Evolutionary conservation across 768 basidiomycete species (phyloP), one percentile per base, ranked within the genome.

Genomic region (Mrakia blollopis): DNA sequence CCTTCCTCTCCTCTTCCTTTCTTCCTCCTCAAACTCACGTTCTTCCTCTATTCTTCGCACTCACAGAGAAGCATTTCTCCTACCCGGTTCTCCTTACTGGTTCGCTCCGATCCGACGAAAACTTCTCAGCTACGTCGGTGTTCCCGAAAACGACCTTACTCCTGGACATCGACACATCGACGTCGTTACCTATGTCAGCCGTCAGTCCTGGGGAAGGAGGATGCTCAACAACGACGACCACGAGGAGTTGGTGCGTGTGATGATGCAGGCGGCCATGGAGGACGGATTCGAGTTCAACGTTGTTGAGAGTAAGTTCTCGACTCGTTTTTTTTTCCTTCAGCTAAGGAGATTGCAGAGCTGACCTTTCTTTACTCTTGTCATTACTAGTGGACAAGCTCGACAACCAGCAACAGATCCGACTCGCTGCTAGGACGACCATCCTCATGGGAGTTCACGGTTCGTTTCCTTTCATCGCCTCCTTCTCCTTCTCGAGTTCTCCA

Each of bases 151-250:
- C 3, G 62, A 75, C 41, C 65, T 80, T 28, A 41, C 30, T 13
- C 52, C 72, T 3, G 61, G 63, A 44, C 44, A 30, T 60, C 54
- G 50, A 52, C 35, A 79, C 23, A 75, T 78, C 69, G 91, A 91
- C 0, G 94, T 98, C 35, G 93, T 98, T 84, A 96, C 94, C 16
- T 98, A 98, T 41, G 88, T 97, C 78, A 92, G 91, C 13, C 87
- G 94, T 7, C 94, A 98, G 82, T 88, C 87, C 3, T 98, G 94
- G 94, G 91, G 89, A 23, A 85, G 94, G 62, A 87, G 94, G 30
- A 95, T 91, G 90, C 83, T 98, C 74, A 87, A 88, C 44, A 87
- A 86, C 41, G 88, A 88, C 75, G 87, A 94, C 81, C 93, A 98
- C 82, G 90, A 93, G 5, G 87, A 85, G 72, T 87, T 98, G 13